Conservation (phyloP, 768 basidiomycete species). For the Kwoniella sp. region DNA sequence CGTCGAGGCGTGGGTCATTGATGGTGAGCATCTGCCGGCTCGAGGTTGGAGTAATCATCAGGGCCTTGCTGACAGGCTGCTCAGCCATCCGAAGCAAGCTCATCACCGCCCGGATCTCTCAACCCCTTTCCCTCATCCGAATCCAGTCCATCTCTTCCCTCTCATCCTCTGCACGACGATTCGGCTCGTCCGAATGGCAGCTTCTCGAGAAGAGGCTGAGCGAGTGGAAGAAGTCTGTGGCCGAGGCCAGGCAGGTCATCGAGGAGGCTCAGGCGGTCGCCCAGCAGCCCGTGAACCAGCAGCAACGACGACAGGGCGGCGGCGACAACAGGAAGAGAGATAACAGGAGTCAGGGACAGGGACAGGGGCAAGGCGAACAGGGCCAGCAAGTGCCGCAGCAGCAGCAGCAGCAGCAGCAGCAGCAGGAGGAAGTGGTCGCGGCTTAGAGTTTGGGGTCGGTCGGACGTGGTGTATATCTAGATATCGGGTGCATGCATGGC, state of each 20-base stretch:
- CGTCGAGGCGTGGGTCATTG: constrained; percentile 48
- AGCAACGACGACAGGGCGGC: not conserved
- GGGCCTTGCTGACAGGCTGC: too few relatives aligned
- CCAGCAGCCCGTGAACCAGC: constrained; percentile 14
- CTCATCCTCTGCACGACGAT: constrained; percentile 16
- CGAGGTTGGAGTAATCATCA: not conserved
- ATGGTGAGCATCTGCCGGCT: constrained; percentile 28
- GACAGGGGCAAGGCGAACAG: not conserved
- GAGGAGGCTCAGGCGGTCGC: constrained; percentile 42
- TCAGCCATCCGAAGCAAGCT: constrained; percentile 44
- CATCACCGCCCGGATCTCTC: constrained; percentile 43
- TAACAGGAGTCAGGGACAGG: constrained; percentile 2
- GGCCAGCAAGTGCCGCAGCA: not conserved
- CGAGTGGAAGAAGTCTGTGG: constrained; percentile 46
- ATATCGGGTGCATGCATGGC: too few relatives aligned
- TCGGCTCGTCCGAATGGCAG: constrained; percentile 43
- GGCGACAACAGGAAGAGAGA: not conserved
- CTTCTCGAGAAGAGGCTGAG: constrained; percentile 39
- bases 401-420: constrained; percentile 1
- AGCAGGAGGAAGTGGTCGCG: constrained; percentile 6
- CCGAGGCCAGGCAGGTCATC: constrained; percentile 37
- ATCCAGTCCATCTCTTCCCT: constrained; percentile 38
- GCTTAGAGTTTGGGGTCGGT: constrained; percentile 1
- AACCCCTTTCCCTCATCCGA: constrained; percentile 40
- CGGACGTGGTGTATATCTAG: too few relatives aligned